Evolutionary conservation across 805 yeast genomes (phyloP).

Genomic region (Pichia nanzhaoensis): DNA sequence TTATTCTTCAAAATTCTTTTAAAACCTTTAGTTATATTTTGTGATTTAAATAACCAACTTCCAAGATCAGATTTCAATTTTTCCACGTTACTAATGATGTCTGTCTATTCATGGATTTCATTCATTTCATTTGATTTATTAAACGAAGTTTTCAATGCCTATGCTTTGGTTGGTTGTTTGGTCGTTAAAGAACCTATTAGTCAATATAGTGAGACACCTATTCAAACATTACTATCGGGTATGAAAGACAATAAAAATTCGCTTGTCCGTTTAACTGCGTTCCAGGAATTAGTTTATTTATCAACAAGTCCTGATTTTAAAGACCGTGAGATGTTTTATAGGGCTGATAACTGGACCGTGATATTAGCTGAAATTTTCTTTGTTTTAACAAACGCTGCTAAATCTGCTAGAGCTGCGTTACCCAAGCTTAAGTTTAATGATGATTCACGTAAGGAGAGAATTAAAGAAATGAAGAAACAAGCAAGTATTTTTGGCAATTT

Average conservation of each 20-base stretch:
- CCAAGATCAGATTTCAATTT: constrained; percentile 30
- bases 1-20: constrained; percentile 35
- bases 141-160: constrained; percentile 55
- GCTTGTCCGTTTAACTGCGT: constrained; percentile 56
- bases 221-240: constrained; percentile 58
- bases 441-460: constrained; percentile 2
- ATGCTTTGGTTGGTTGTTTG: constrained; percentile 65
- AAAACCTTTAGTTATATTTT: constrained; percentile 26
- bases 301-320: constrained; percentile 43
- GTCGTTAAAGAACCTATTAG: constrained; percentile 60
- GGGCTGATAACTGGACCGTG: constrained; percentile 43
- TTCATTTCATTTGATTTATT: constrained; percentile 46
- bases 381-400: constrained; percentile 38
- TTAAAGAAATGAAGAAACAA: constrained; percentile 3
- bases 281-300: constrained; percentile 66
- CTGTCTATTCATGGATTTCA: constrained; percentile 26
- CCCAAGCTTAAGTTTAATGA: constrained; percentile 7
- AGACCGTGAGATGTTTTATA: constrained; percentile 48
- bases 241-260: constrained; percentile 42
- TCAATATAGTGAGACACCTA: constrained; percentile 51
- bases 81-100: not conserved
- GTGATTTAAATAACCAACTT: constrained; percentile 34
- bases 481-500: constrained; percentile 25
- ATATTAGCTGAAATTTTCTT: constrained; percentile 54
- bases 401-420: constrained; percentile 21